A percentile compares a stretch with the other conserved stretches of the same genome.
phyloP scores from a whole-genome alignment of 2,329 filamentous ascomycete genomes.

The Chaetomiaceae sp. region DNA sequence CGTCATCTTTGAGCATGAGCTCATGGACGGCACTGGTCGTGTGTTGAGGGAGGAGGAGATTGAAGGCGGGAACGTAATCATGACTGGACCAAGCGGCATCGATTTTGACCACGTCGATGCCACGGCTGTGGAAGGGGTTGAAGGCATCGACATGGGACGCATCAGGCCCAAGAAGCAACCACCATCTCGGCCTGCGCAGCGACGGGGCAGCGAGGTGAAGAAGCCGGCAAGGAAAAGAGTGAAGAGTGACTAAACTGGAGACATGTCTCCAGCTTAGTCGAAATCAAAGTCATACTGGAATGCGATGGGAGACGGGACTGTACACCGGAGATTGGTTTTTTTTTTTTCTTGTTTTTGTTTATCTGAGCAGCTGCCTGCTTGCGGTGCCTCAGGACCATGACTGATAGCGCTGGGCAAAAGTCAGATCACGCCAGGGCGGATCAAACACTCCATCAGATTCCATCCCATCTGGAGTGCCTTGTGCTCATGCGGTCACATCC shows the following conservation, averaged over 20 bases:
- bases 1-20: conserved; percentile 23
- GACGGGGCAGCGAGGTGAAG: not conserved
- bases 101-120: not conserved
- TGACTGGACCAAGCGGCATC: not conserved
- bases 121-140: not conserved
- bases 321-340: conserved; percentile 33
- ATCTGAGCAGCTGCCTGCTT: conserved; percentile 35
- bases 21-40: conserved; percentile 8
- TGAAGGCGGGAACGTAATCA: not conserved
- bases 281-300: not conserved
- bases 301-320: not conserved
- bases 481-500: not conserved
- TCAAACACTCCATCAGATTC: not conserved
- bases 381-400: conserved; percentile 11
- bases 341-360: conserved; percentile 35
- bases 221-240: not conserved
- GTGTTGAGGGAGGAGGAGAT: conserved; percentile 21
- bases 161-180: not conserved
- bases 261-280: not conserved
- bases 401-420: not conserved
- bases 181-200: no score
- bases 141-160: not conserved
- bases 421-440: not conserved
- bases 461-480: not conserved
- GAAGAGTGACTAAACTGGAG: not conserved